Percentiles rank a stretch among this genome's conserved stretches.
Conservation (phyloP, 768 basidiomycete genomes). For the Rhodosporidiobolus sp. region DNA sequence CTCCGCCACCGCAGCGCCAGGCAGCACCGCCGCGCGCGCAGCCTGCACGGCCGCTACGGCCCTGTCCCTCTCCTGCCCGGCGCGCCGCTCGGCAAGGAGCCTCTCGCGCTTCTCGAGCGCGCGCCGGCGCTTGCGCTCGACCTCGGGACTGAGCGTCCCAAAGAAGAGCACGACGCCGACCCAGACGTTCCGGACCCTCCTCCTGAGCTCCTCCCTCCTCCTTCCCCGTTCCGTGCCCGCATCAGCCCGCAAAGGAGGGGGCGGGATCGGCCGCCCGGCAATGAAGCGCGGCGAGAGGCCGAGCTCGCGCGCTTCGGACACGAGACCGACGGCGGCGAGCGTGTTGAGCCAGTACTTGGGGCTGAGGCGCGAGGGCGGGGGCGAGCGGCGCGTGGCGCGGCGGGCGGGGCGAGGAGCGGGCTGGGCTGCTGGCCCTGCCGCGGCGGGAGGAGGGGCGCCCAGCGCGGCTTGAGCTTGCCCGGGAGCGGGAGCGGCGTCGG, state of each 20-base stretch:
- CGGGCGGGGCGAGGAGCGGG: conserved; percentile 5
- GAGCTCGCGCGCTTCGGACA: conserved; percentile 41
- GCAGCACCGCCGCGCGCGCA: neutral
- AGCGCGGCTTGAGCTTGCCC: neutral
- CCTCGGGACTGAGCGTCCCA: conserved; percentile 43
- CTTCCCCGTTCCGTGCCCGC: conserved; percentile 5
- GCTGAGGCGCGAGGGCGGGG: conserved; percentile 31
- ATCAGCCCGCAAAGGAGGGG: neutral
- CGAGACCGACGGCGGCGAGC: conserved; percentile 41
- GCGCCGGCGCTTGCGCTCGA: conserved; percentile 41
- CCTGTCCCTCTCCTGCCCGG: neutral
- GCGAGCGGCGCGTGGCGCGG: conserved; percentile 3
- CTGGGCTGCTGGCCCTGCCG: neutral
- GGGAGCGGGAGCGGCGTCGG: neutral
- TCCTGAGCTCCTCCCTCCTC: neutral
- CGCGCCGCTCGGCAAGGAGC: conserved; percentile 23
- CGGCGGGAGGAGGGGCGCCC: neutral
- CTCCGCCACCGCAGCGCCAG: neutral
- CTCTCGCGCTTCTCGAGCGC: conserved; percentile 44
- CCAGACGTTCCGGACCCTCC: conserved; percentile 8
- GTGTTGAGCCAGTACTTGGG: conserved; percentile 43
- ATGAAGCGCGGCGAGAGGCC: conserved; percentile 34
- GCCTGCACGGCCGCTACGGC: neutral
- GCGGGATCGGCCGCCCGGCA: conserved; percentile 25
- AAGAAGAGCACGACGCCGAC: conserved; percentile 40